phyloP scores from a whole-genome alignment of 2,329 filamentous ascomycete species.

The Pestalotiopsis sp. region DNA sequence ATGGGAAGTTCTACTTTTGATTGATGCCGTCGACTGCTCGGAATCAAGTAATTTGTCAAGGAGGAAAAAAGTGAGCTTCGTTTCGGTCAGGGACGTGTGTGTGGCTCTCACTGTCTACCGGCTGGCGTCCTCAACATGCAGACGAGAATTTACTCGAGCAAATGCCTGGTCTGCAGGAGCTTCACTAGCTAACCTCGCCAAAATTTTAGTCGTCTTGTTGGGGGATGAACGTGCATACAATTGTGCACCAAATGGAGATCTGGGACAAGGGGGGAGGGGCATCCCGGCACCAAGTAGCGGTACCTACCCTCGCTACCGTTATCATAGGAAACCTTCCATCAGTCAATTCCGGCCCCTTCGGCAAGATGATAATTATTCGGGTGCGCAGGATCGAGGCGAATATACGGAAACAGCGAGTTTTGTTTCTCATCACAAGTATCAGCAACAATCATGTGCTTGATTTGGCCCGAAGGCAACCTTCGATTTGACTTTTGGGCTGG shows the following conservation, averaged over 20 bases:
- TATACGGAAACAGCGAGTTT: not conserved
- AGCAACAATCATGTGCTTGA: not conserved
- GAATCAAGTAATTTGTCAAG: not conserved
- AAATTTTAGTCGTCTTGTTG: conserved; percentile 34
- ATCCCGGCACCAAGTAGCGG: conserved; percentile 2
- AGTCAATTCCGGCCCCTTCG: not conserved
- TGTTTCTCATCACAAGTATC: not conserved
- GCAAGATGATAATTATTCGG: not conserved
- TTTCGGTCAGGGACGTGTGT: not conserved
- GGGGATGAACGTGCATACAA: conserved; percentile 23
- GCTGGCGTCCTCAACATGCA: conserved; percentile 6
- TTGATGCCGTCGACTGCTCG: conserved; percentile 1
- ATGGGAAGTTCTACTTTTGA: conserved; percentile 7
- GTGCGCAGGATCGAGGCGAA: not conserved
- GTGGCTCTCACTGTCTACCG: not conserved
- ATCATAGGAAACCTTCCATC: not conserved
- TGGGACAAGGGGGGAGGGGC: conserved; percentile 12
- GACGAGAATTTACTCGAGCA: not conserved
- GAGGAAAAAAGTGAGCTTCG: not conserved
- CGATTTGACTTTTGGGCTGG: not conserved
- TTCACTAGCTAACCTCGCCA: conserved; percentile 24
- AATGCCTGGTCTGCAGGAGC: conserved; percentile 5
- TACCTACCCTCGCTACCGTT: conserved; percentile 3
- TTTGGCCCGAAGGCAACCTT: not conserved
- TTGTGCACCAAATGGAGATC: conserved; percentile 13